Evolutionary conservation across 371 early-diverging fungal genomes (phyloP).

Genomic region (Rhizopus microsporus): DNA sequence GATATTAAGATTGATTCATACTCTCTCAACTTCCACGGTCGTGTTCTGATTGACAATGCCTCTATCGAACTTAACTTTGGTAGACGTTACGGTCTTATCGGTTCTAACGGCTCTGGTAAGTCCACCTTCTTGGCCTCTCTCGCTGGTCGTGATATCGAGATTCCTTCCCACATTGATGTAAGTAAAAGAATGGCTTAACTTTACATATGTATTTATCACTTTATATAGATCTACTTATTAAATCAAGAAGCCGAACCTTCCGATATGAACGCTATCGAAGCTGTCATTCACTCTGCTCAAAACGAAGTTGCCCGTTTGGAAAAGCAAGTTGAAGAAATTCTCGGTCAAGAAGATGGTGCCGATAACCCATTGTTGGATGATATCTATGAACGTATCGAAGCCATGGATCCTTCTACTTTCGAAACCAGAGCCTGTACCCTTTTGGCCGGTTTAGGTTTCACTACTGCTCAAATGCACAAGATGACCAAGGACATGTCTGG

Average conservation of each 20-base stretch:
- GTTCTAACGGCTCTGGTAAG: constrained; percentile 98
- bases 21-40: constrained; percentile 92
- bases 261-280: constrained; percentile 90
- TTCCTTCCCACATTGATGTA: constrained; percentile 96
- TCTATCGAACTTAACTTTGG: constrained; percentile 97
- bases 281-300: constrained; percentile 90
- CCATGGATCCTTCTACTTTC: constrained; percentile 90
- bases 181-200: constrained; percentile 22
- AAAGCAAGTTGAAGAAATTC: constrained; percentile 84
- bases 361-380: constrained; percentile 91
- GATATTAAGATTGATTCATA: constrained; percentile 97
- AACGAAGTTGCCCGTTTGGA: constrained; percentile 89
- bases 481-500: constrained; percentile 96
- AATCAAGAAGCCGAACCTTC: constrained; percentile 94
- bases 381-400: constrained; percentile 94
- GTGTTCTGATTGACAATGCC: constrained; percentile 90
- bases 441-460: constrained; percentile 95
- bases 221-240: constrained; percentile 42
- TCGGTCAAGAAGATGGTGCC: constrained; percentile 78
- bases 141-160: constrained; percentile 92
- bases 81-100: constrained; percentile 96
- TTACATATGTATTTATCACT: neutral
- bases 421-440: constrained; percentile 92
- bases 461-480: constrained; percentile 79
- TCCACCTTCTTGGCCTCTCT: constrained; percentile 95